A percentile compares a stretch with the other conserved stretches of the same genome.
Evolutionary conservation across 768 basidiomycete genomes (phyloP).

Genomic region (Sporobolomyces pararoseus): DNA sequence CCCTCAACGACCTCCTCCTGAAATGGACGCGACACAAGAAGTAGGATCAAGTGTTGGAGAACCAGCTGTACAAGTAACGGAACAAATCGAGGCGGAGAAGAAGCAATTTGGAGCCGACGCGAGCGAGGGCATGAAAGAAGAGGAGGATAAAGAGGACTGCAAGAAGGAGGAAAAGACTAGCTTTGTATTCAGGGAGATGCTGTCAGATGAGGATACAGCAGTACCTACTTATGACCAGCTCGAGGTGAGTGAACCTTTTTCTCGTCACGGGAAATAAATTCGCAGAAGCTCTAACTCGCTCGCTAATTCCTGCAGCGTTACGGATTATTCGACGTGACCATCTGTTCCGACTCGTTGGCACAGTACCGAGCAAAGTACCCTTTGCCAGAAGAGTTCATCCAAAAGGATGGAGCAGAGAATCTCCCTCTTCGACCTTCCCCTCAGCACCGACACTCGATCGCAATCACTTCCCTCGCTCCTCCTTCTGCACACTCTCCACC

Average conservation of each 20-base stretch:
- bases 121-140: no score
- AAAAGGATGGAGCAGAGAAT: background rate
- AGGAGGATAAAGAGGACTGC: no score
- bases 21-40: no score
- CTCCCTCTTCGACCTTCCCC: background rate
- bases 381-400: background rate
- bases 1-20: no score
- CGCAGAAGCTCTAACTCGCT: background rate
- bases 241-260: background rate
- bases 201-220: background rate
- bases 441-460: slow-evolving; percentile 23
- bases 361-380: slow-evolving; percentile 25
- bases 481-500: background rate
- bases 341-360: slow-evolving; percentile 7
- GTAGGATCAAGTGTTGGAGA: no score
- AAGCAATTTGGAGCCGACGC: no score
- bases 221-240: slow-evolving; percentile 7
- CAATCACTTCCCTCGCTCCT: background rate
- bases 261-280: background rate
- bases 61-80: no score
- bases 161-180: background rate
- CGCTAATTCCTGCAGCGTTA: slow-evolving; percentile 14
- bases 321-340: slow-evolving; percentile 24
- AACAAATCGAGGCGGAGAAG: no score
- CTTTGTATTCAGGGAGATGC: slow-evolving; percentile 17